Percentiles rank a stretch among this genome's conserved stretches.
Conservation (phyloP, 2,329 filamentous ascomycete species). For the Neofusicoccum umdonicola region DNA sequence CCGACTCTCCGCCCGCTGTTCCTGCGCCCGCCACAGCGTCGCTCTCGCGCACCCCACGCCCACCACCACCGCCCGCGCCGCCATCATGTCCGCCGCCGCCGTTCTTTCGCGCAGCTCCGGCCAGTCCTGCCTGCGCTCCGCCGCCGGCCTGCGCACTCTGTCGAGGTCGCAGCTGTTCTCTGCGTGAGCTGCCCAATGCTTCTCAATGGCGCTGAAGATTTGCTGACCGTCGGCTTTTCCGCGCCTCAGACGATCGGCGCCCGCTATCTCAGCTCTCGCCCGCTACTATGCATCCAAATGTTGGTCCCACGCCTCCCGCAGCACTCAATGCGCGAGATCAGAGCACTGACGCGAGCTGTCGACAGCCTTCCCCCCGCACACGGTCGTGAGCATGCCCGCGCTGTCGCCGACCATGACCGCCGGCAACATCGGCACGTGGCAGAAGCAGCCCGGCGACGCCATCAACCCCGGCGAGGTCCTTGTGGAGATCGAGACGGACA, state of each 20-base stretch:
- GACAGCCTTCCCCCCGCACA: conserved; percentile 89
- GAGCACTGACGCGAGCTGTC: conserved; percentile 14
- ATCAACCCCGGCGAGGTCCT: conserved; percentile 91
- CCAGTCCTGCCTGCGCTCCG: conserved; percentile 41
- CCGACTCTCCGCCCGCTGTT: conserved; percentile 9
- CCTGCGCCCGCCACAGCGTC: conserved; percentile 25
- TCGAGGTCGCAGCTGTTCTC: conserved; percentile 34
- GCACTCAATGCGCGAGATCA: conserved; percentile 15
- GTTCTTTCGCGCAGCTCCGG: conserved; percentile 45
- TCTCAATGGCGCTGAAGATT: neutral
- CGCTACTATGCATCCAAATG: conserved; percentile 70
- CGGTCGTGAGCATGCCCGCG: conserved; percentile 95
- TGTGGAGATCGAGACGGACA: conserved; percentile 98
- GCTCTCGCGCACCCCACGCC: conserved; percentile 26
- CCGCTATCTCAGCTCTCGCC: conserved; percentile 59
- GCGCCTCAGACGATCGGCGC: conserved; percentile 41
- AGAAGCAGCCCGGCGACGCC: conserved; percentile 91
- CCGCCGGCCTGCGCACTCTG: conserved; percentile 45
- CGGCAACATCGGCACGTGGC: conserved; percentile 95
- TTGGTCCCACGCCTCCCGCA: conserved; percentile 38
- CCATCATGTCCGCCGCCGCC: conserved; percentile 56
- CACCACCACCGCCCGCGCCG: conserved; percentile 17
- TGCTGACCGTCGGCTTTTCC: conserved; percentile 28
- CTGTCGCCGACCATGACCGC: conserved; percentile 96
- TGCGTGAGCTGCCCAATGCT: neutral